Evolutionary conservation across 2,329 filamentous ascomycete species (phyloP).

Genomic region (Drechslerella coelobrocha): DNA sequence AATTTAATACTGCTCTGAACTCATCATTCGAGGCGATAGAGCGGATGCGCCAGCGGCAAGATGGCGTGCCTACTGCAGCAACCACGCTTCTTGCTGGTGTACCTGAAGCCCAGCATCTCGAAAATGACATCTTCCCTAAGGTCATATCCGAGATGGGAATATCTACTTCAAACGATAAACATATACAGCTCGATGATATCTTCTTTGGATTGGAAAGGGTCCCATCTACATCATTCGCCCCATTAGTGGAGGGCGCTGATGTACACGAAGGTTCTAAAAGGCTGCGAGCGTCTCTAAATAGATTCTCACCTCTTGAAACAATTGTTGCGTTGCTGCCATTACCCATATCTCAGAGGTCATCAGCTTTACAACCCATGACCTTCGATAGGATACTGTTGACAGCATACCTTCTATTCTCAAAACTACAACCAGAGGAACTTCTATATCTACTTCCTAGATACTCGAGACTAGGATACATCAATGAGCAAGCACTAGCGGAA

Average conservation of each 20-base stretch:
- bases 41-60: constrained; percentile 1
- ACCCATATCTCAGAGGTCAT: constrained; percentile 8
- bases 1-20: constrained; percentile 12
- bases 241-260: constrained; percentile 25
- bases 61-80: neutral
- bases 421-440: constrained; percentile 47
- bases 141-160: constrained; percentile 23
- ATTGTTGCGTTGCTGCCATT: constrained; percentile 19
- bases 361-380: neutral
- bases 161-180: neutral
- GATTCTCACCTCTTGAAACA: neutral
- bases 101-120: constrained; percentile 4
- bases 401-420: constrained; percentile 52
- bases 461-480: constrained; percentile 22
- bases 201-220: constrained; percentile 7
- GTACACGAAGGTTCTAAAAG: constrained; percentile 16
- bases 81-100: neutral
- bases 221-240: neutral
- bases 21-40: constrained; percentile 33
- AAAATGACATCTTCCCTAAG: constrained; percentile 16
- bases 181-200: constrained; percentile 30
- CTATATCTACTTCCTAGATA: constrained; percentile 25
- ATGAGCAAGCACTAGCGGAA: constrained; percentile 42
- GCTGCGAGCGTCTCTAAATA: constrained; percentile 14
- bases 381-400: constrained; percentile 48